phyloP scores from a whole-genome alignment of 1,139 yeast genomes.

The Candida tropicalis region DNA sequence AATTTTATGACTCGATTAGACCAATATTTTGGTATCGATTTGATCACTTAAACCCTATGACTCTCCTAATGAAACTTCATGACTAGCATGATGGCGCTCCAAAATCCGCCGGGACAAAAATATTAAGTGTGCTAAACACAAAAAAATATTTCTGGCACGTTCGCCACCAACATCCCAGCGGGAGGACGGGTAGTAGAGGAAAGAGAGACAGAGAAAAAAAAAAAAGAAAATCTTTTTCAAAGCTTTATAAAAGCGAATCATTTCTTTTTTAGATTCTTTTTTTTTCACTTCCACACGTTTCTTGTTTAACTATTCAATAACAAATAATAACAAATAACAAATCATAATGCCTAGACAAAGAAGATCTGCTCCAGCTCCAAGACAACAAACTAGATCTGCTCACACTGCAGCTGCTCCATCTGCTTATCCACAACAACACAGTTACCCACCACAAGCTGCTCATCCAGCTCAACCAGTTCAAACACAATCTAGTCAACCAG shows the following conservation, averaged over 20 bases:
- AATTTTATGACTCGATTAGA: neutral
- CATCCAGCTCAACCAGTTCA: constrained; percentile 42
- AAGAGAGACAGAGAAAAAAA: neutral
- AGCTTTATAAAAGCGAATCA: constrained; percentile 1
- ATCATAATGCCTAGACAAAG: constrained; percentile 60
- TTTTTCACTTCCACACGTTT: neutral
- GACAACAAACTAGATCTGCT: constrained; percentile 70
- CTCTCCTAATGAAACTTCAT: no score
- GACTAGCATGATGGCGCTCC: neutral
- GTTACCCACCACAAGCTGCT: constrained; percentile 25
- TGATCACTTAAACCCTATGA: no score
- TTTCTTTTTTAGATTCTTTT: neutral
- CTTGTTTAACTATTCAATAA: neutral
- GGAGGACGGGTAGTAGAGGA: neutral
- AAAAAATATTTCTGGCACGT: constrained; percentile 10
- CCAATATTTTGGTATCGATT: no score
- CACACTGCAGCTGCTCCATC: constrained; percentile 72
- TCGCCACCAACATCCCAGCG: constrained; percentile 9
- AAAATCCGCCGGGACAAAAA: neutral
- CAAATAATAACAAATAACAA: neutral
- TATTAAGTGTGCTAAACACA: neutral
- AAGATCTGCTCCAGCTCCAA: constrained; percentile 64
- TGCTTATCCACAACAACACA: constrained; percentile 16
- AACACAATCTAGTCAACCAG: constrained; percentile 62
- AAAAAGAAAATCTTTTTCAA: neutral